Evolutionary conservation across 2,329 filamentous ascomycete species (phyloP), one percentile per base, ranked within the genome.

Genomic region (Sporothrix globosa): DNA sequence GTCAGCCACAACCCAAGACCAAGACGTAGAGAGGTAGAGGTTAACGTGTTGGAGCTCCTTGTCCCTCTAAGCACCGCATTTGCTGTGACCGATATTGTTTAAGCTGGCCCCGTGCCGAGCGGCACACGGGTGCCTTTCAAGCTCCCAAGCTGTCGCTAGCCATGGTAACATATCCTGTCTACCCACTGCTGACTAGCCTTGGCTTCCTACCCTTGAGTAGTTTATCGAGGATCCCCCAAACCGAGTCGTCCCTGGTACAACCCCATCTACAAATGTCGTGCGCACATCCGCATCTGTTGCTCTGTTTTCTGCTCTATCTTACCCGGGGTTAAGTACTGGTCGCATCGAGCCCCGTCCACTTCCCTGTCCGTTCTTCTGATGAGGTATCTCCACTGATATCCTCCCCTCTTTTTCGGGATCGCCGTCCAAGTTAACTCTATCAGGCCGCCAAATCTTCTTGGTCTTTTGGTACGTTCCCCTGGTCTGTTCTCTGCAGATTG

Each of bases 391-490:
- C 39, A 39, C 58, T 63, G 39, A 3, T 11, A 9, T 13, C 10
- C 0, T 7, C 30, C 19, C 48, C 48, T 19, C 9, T 17, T 53
- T 53, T 53, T 53, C 69, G 69, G 69, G 53, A 70, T 70, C 63
- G 63, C 69, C 69, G 69, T 46, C 46, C 41, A 67, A 44, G 14
- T 54, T 30, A 30, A 67, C 21, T 65, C 44, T 41, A n/a, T 63
- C 30, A 30, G 46, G 27, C n/a, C 5, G 21, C 27, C 48, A 54
- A 56, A 17, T 34, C 27, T 30, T 54, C 50, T 30, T 56, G 19
- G 19, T 24, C 30, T 21, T 21, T 14, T 39, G 41, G 44, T 48
- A 13, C 0, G 14, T 48, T 14, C 41, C 14, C 41, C 44, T 19
- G 34, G 34, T 24, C 56, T 21, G 34, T 24, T 61, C 56, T 44